phyloP scores from a whole-genome alignment of 768 basidiomycete species.

The Peribolospora baueri region DNA sequence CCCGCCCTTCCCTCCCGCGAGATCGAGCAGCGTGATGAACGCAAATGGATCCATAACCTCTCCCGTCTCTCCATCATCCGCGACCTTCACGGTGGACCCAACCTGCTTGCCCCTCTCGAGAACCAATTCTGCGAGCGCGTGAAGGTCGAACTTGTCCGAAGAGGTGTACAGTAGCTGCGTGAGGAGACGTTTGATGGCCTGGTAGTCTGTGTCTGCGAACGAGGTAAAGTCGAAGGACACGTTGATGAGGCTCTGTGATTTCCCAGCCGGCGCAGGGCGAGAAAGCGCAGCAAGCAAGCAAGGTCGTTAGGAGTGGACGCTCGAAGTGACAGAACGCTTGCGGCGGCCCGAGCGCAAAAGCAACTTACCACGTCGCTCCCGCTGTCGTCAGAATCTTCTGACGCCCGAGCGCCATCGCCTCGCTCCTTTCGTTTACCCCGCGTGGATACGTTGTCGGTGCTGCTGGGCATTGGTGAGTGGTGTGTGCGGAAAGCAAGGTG shows the following conservation, averaged over 20 bases:
- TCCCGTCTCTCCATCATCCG: conserved; percentile 47
- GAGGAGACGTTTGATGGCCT: conserved; percentile 33
- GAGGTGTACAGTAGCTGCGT: conserved; percentile 46
- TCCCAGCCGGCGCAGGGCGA: too few species aligned
- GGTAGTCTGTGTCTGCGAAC: conserved; percentile 64
- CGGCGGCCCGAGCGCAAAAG: too few species aligned
- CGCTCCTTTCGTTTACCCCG: too few species aligned
- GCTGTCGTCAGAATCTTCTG: too few species aligned
- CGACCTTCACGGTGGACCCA: conserved; percentile 59
- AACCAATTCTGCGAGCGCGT: conserved; percentile 56
- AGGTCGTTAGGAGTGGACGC: too few species aligned
- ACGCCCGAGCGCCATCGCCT: too few species aligned
- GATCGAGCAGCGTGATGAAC: conserved; percentile 57
- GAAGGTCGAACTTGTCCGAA: conserved; percentile 41
- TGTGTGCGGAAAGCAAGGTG: too few species aligned
- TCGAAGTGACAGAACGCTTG: too few species aligned
- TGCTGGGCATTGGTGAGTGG: too few species aligned
- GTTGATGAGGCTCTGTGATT: conserved; percentile 24
- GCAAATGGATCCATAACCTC: conserved; percentile 48
- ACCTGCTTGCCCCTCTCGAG: conserved; percentile 40
- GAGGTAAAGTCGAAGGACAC: conserved; percentile 89
- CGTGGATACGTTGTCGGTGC: too few species aligned
- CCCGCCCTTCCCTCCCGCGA: conserved; percentile 38
- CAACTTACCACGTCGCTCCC: too few species aligned
- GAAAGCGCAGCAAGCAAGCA: too few species aligned